Evolutionary conservation across 1,284 basidiomycete genomes (phyloP), one percentile per base, ranked within the genome.

Genomic region (Ganoderma meredithae): DNA sequence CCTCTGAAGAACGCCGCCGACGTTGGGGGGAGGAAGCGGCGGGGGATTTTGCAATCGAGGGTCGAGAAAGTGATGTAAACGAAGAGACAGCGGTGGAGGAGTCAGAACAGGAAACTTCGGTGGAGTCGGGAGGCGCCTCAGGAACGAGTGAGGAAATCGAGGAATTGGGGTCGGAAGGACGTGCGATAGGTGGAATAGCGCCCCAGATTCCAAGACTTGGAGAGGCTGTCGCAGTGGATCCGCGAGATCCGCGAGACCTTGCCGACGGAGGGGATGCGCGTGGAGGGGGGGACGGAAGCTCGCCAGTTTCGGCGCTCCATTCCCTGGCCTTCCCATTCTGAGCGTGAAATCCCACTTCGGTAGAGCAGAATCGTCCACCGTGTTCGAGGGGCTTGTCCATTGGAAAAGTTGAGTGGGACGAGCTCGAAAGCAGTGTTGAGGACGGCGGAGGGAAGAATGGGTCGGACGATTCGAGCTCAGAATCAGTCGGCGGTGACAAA

Each of bases 271-370:
- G 68, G 1, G 67, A 67, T 49, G 55, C 67, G 36, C 55, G 60
- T 1, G 71, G 63, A 3, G 55, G 53, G 9, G 74, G 74, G 67
- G 74, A 74, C 2, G 73, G 72, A 39, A 68, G 74, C 41, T 72
- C 73, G 17, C 67, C 60, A 4, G 69, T 68, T 55, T 67, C 71
- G 8, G n/a, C 52, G 10, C 65, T 64, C 10, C 47, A 31, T 3
- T 60, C 68, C 52, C 67, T 67, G 22, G 53, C 64, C 53, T 70
- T 73, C 31, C 64, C 68, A 56, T 71, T 73, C 56, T 49, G 55
- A 13, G 36, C 52, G 27, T 60, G 49, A 49, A 52, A 56, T 17
- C 44, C 55, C 2, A 31, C 40, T 1, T n/a, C 55, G 25, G 49
- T 13, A 52, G 22, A 10, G 17, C 25, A 25, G 25, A 10, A 22